Conservation (phyloP, 1,139 yeast species). For the Candida dubliniensis region DNA sequence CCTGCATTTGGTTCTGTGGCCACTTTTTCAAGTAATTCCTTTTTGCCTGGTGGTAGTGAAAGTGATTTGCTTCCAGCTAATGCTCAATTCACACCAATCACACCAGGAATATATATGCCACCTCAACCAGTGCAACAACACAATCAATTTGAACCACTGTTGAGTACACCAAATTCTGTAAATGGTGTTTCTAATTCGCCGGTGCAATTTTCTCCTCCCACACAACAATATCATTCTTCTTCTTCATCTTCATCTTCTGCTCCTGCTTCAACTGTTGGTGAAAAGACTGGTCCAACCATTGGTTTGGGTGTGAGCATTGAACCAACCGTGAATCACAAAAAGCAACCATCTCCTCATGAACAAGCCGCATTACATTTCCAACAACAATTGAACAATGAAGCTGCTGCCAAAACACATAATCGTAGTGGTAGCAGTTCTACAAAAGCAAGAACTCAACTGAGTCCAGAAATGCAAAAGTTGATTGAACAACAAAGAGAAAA, state of each 20-base stretch:
- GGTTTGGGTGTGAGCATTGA: constrained; percentile 13
- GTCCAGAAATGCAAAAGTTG: constrained; percentile 8
- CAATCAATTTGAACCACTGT: not conserved
- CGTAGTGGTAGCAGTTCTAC: not conserved
- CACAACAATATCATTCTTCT: not conserved
- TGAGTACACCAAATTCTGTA: constrained; percentile 8
- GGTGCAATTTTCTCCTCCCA: constrained; percentile 10
- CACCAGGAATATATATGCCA: constrained; percentile 8
- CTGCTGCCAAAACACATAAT: constrained; percentile 2
- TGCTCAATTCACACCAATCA: constrained; percentile 12
- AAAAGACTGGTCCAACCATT: constrained; percentile 8
- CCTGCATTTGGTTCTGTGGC: constrained; percentile 9
- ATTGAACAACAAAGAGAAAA: constrained; percentile 7
- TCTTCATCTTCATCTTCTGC: not conserved
- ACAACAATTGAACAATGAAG: constrained; percentile 10
- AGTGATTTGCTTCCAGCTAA: not conserved
- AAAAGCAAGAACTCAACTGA: constrained; percentile 9
- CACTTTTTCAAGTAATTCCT: constrained; percentile 3
- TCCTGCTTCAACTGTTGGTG: constrained; percentile 2
- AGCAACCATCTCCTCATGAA: constrained; percentile 5
- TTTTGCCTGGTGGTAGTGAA: not conserved
- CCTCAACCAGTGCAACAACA: not conserved
- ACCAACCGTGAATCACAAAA: constrained; percentile 2
- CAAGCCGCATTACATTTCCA: constrained; percentile 8
- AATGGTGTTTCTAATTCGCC: constrained; percentile 8